Base-by-base conservation (phyloP, 106 monocot genomes). In the Vanilla planifolia region DNA sequence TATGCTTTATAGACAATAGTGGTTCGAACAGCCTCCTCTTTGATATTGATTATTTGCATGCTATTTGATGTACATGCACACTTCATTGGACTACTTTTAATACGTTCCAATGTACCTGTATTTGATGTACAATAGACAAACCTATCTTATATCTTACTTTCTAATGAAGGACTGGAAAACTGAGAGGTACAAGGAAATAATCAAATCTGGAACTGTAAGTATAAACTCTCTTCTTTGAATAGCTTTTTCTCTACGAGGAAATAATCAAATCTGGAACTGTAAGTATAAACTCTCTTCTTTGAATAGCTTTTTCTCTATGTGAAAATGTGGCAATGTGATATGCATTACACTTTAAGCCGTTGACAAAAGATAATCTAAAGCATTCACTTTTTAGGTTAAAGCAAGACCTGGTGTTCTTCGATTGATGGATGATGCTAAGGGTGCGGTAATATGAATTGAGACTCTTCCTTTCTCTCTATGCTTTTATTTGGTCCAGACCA, bases 101-200 rank as follows among this genome's bases (percentile, higher is more conserved):
- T n/a, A n/a, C n/a, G n/a, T n/a, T n/a, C n/a, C n/a, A n/a, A n/a
- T n/a, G n/a, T n/a, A n/a, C n/a, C n/a, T n/a, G n/a, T n/a, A n/a
- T n/a, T n/a, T n/a, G n/a, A n/a, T n/a, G n/a, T n/a, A n/a, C n/a
- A n/a, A n/a, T n/a, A n/a, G n/a, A n/a, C 45, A n/a, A 19, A 9
- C 48, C 26, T 24, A 27, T 40, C 0, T 64, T 37, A 67, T 56
- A 51, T 16, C 60, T 3, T 51, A 23, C 3, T 30, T 14, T 20
- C n/a, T 50, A 19, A 30, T 80, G 71, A 50, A 96, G 96, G 96
- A 87, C 27, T 96, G 96, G 96, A 96, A 96, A 69, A 96, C 96
- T 33, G 89, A 90, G 50, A 91, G 91, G 57, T 96, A 96, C 70
- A 89, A 96, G 71, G 90, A 81, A 33, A 91, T 96, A 60, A 87